These are phyloP conservation scores for Ceriops decandra DNA, from an alignment of 345 rosid genomes.

Conservation along the genomic window DNA sequence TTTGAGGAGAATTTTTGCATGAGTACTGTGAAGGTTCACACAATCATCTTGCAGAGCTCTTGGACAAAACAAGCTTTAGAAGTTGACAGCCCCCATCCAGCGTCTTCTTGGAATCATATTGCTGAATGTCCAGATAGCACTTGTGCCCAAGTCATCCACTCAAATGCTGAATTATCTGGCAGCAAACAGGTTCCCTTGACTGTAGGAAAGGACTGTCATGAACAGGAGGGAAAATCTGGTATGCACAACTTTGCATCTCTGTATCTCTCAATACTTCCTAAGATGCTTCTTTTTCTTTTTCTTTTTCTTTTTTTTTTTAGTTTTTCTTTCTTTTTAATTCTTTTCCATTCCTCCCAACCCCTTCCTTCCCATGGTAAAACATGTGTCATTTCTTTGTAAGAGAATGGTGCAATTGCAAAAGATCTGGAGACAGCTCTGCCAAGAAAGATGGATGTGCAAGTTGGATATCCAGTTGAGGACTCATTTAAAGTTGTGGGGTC, in stretches of 20 bases:
- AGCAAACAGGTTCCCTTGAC: slow-evolving; percentile 28
- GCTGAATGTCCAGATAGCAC: slow-evolving; percentile 53
- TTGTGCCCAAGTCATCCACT: slow-evolving; percentile 53
- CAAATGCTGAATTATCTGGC: slow-evolving; percentile 37
- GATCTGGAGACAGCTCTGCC: slow-evolving; percentile 36
- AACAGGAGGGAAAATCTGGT: slow-evolving; percentile 34
- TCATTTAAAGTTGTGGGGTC: slow-evolving; percentile 17
- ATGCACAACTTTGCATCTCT: slow-evolving; percentile 12
- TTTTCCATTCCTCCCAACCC: not conserved
- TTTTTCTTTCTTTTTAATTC: slow-evolving; percentile 1
- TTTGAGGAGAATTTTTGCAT: not conserved
- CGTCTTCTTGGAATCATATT: slow-evolving; percentile 31
- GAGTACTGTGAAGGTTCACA: not conserved
- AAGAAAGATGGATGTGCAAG: slow-evolving; percentile 33
- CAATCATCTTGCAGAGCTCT: slow-evolving; percentile 41
- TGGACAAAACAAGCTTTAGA: slow-evolving; percentile 52
- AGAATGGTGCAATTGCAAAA: slow-evolving; percentile 37
- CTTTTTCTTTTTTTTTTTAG: not conserved
- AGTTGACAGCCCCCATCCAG: slow-evolving; percentile 35
- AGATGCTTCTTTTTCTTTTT: not conserved
- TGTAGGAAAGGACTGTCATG: slow-evolving; percentile 18
- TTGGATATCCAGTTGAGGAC: slow-evolving; percentile 38
- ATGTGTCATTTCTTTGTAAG: slow-evolving; percentile 21
- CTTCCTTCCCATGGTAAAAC: not conserved
- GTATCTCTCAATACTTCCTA: not conserved